Conservation (phyloP, 768 basidiomycete genomes). For the Krasilnikovozyma curviuscula region DNA sequence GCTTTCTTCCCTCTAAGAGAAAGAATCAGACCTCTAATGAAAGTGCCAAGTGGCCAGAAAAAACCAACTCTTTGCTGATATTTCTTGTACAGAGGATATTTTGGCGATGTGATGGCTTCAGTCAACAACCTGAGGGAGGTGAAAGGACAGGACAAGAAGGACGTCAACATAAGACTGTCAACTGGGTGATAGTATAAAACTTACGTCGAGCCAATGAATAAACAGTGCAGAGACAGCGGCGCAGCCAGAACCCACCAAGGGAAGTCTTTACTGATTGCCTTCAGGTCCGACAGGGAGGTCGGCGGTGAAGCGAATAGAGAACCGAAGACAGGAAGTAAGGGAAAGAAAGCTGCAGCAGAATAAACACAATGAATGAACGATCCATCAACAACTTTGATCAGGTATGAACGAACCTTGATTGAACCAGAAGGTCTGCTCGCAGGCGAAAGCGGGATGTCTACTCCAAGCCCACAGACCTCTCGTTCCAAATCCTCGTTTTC, state of each 20-base stretch:
- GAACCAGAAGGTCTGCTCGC: slow-evolving; percentile 11
- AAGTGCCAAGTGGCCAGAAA: slow-evolving; percentile 8
- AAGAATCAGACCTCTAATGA: no score
- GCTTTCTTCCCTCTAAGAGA: no score
- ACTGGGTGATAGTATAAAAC: background rate
- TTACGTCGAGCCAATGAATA: slow-evolving; percentile 10
- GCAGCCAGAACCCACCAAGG: slow-evolving; percentile 4
- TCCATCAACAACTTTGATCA: no score
- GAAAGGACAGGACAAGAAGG: background rate
- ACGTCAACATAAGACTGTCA: background rate
- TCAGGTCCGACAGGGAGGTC: background rate
- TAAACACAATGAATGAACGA: no score
- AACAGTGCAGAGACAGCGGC: background rate
- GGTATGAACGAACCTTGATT: slow-evolving; percentile 7
- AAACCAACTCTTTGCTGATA: slow-evolving; percentile 10
- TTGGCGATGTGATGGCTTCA: slow-evolving; percentile 9
- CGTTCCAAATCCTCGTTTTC: slow-evolving; percentile 5
- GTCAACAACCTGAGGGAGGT: background rate
- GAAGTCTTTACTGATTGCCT: background rate
- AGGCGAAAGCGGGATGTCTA: slow-evolving; percentile 7
- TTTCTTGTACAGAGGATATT: slow-evolving; percentile 7
- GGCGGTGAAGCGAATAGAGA: background rate
- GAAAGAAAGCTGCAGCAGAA: no score
- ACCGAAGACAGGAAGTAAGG: background rate
- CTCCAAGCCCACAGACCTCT: slow-evolving; percentile 5